Evolutionary conservation across 1,139 yeast species (phyloP), one percentile per base, ranked within the genome.

Genomic region (Candida frijolesensis): DNA sequence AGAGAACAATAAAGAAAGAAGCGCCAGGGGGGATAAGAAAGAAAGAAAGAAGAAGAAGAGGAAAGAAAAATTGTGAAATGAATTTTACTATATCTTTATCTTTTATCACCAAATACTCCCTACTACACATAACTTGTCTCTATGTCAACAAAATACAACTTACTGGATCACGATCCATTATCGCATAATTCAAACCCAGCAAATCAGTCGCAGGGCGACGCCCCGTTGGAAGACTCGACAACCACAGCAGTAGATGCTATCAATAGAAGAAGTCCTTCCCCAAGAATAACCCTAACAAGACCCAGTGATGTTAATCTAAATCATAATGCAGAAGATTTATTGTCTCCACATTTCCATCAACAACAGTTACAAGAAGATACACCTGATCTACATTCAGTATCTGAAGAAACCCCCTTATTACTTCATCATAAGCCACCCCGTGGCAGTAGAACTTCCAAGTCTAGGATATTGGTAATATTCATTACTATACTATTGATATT

Each of bases 361-460:
- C 18, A 27, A 10, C 34, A 27, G 10, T 25, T 14, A 18, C 14
- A 15, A 22, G 34, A 30, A 30, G 39, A 2, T n/a, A n/a, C n/a
- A 3, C 29, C 29, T 4, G 14, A 30, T 11, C n/a, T 30, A 30
- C 34, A 30, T 30, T 11, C 34, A 30, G 12, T 30, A 30, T 3
- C 34, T 8, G 34, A 30, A 30, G 34, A 45, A 27, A 45, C 48
- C 11, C 48, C 48, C 12, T 38, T 39, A 12, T 39, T 39, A 15
- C 18, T 16, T 11, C 25, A 37, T 18, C n/a, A 37, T 37, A 37
- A 37, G 41, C n/a, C 16, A 5, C n/a, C 27, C 8, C 29, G 3
- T 37, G 7, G 11, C 18, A 19, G 32, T 22, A 9, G 42, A 29
- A 38, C n/a, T 8, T 6, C 7, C 10, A 22, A 22, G 6, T 12